Percentiles rank a stretch among this genome's conserved stretches.
Conservation (phyloP, 768 basidiomycete genomes). For the Auricularia auricula-judae region DNA sequence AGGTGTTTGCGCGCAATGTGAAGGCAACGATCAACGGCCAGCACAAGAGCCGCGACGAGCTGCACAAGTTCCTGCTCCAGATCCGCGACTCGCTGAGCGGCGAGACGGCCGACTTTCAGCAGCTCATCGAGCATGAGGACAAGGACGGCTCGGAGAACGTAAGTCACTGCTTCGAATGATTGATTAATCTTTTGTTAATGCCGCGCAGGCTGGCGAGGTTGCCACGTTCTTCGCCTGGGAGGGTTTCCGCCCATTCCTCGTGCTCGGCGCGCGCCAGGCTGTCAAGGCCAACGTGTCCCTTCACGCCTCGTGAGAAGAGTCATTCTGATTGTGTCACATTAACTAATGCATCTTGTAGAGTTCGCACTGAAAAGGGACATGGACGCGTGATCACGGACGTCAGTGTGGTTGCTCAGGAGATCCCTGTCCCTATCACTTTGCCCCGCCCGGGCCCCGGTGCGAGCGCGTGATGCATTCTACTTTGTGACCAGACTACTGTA, state of each 20-base stretch:
- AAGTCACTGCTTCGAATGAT: background rate
- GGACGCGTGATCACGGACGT: background rate
- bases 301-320: background rate
- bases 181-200: no score
- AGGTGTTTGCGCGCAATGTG: slow-evolving; percentile 26
- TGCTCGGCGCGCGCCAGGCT: background rate
- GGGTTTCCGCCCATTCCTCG: background rate
- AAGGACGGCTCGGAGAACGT: background rate
- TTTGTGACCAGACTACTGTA: no score
- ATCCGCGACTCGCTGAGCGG: background rate
- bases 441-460: background rate
- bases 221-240: background rate
- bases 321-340: background rate
- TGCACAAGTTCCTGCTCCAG: background rate
- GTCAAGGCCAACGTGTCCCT: background rate
- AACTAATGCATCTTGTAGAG: background rate
- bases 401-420: background rate
- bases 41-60: slow-evolving; percentile 23
- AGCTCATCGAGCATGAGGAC: background rate
- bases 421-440: background rate
- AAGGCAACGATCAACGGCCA: slow-evolving; percentile 32
- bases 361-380: background rate
- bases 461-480: no score
- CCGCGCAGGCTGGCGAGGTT: background rate
- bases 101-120: background rate